A percentile compares a stretch with the other conserved stretches of the same genome.
Evolutionary conservation across 495 filamentous ascomycete species (phyloP).

Genomic region (Echria macrotheca): DNA sequence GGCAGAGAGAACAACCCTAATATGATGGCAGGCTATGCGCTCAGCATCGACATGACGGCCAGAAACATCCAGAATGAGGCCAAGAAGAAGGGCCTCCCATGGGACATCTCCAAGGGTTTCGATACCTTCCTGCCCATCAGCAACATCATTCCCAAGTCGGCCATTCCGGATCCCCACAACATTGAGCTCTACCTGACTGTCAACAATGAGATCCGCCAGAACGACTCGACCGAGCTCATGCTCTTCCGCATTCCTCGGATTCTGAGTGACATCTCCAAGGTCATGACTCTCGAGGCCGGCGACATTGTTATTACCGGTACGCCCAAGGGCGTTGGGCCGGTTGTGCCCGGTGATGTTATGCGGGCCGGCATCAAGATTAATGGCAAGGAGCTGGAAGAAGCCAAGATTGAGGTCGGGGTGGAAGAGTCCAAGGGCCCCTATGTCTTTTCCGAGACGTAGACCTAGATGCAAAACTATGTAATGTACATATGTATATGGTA

Average conservation of each 20-base stretch:
- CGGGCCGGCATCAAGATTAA: constrained; percentile 72
- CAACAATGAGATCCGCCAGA: constrained; percentile 66
- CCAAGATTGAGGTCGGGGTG: constrained; percentile 76
- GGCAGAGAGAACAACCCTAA: too few relatives aligned
- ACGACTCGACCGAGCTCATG: constrained; percentile 87
- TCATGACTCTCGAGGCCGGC: constrained; percentile 90
- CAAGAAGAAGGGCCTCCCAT: constrained; percentile 95
- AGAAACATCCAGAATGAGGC: constrained; percentile 91
- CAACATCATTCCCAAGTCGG: constrained; percentile 66
- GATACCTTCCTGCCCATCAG: constrained; percentile 92
- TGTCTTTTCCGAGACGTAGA: constrained; percentile 56
- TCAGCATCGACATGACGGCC: constrained; percentile 90
- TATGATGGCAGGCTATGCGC: constrained; percentile 60
- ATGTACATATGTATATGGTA: background rate
- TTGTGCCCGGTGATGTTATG: constrained; percentile 84
- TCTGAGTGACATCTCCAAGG: constrained; percentile 80
- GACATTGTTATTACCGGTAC: constrained; percentile 94
- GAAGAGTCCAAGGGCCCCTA: constrained; percentile 57
- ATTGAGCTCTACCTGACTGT: constrained; percentile 79
- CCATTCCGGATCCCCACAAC: constrained; percentile 81
- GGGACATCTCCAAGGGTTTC: constrained; percentile 93
- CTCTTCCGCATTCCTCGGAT: constrained; percentile 83
- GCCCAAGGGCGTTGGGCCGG: constrained; percentile 89
- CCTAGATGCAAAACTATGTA: background rate
- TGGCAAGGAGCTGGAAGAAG: constrained; percentile 82